Conservation (phyloP, 352 stramenopile species). For the Phytopythium aichiense region DNA sequence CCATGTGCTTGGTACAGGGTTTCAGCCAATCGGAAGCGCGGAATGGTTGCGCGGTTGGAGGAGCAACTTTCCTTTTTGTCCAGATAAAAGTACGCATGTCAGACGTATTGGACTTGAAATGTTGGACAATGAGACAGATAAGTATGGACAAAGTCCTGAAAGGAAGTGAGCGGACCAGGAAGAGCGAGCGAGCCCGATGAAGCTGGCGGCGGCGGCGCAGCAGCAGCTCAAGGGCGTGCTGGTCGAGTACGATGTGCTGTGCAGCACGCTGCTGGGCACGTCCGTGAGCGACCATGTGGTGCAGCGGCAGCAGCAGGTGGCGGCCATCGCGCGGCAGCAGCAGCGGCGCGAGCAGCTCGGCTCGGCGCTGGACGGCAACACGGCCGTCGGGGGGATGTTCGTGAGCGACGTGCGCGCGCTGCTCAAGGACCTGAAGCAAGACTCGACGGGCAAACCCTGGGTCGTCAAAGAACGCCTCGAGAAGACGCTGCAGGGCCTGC, state of each 20-base stretch:
- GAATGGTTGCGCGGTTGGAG: not conserved
- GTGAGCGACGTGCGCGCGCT: conserved; percentile 55
- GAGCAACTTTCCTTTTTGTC: not conserved
- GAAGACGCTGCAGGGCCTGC: conserved; percentile 56
- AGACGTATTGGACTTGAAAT: no score
- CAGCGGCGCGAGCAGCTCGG: conserved; percentile 18
- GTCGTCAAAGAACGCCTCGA: conserved; percentile 58
- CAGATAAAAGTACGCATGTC: not conserved
- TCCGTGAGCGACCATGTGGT: conserved; percentile 29
- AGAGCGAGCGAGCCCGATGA: conserved; percentile 38
- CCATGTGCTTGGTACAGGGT: not conserved
- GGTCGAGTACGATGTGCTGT: conserved; percentile 77
- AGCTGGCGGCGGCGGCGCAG: conserved; percentile 59
- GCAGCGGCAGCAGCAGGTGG: conserved; percentile 22
- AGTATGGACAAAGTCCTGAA: no score
- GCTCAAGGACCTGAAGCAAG: conserved; percentile 55
- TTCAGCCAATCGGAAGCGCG: not conserved
- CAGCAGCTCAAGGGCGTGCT: conserved; percentile 75
- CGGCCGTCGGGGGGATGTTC: conserved; percentile 47
- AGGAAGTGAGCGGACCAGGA: not conserved
- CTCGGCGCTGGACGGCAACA: conserved; percentile 22
- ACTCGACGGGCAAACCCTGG: conserved; percentile 62
- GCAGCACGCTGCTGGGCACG: conserved; percentile 56
- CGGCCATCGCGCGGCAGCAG: conserved; percentile 11
- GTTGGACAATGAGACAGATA: no score